Conservation (phyloP, 345 rosid genomes). For the Salix brachista region DNA sequence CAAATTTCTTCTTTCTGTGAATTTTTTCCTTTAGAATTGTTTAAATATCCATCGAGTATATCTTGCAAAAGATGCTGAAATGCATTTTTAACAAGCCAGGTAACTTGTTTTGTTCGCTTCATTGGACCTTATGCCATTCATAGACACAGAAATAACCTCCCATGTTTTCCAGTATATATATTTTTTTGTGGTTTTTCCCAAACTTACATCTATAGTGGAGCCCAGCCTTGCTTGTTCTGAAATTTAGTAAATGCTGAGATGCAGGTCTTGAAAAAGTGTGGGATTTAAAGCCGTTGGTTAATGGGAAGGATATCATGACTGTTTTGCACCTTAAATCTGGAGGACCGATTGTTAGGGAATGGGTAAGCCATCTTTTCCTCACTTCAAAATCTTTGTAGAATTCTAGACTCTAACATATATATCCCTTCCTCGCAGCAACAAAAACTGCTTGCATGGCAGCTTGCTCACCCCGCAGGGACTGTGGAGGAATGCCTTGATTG, state of each 20-base stretch:
- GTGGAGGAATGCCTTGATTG: slow-evolving; percentile 82
- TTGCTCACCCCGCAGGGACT: slow-evolving; percentile 62
- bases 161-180: background rate
- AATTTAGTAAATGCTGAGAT: background rate
- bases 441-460: slow-evolving; percentile 75
- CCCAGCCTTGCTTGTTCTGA: background rate
- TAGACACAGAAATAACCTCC: background rate
- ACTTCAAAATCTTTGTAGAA: background rate
- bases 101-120: too few relatives aligned
- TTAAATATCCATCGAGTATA: background rate
- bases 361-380: slow-evolving; percentile 48
- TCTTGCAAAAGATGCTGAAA: too few relatives aligned
- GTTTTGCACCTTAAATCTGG: slow-evolving; percentile 71
- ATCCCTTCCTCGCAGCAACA: slow-evolving; percentile 61
- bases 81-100: too few relatives aligned
- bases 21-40: too few relatives aligned
- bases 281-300: slow-evolving; percentile 75
- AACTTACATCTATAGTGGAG: too few relatives aligned
- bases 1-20: background rate
- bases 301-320: slow-evolving; percentile 76
- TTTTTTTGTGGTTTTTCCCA: background rate
- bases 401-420: slow-evolving; percentile 10
- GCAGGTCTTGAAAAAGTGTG: slow-evolving; percentile 78
- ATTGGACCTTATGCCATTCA: background rate
- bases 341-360: slow-evolving; percentile 74